These are phyloP conservation scores for Plicaturopsis crispa DNA, from an alignment of 768 basidiomycete species.

Conservation along the genomic window DNA sequence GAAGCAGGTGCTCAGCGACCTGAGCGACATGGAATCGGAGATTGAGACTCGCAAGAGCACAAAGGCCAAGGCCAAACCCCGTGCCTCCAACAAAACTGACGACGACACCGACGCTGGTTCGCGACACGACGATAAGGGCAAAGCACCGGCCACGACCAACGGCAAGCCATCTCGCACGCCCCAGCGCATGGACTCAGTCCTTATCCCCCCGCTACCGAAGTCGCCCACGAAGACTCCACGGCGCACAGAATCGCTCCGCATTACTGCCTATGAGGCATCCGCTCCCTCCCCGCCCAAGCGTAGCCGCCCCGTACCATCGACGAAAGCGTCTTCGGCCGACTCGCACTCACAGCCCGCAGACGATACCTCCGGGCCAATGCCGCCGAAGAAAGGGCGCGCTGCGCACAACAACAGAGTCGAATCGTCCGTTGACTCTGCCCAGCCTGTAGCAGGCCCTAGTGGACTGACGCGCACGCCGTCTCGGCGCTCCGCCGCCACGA, in stretches of 20 bases:
- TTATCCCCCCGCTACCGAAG: slow-evolving; percentile 19
- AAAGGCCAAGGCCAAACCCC: too few relatives aligned
- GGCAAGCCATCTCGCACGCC: slow-evolving; percentile 2
- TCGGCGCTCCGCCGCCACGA: slow-evolving; percentile 44
- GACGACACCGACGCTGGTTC: too few relatives aligned
- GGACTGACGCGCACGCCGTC: not conserved
- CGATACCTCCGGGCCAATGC: too few relatives aligned
- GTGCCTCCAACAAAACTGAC: too few relatives aligned
- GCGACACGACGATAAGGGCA: not conserved
- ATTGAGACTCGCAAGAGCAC: too few relatives aligned
- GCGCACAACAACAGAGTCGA: too few relatives aligned
- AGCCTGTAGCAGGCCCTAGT: not conserved
- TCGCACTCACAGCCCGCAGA: not conserved
- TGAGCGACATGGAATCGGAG: too few relatives aligned
- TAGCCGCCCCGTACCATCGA: slow-evolving; percentile 1
- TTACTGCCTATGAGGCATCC: slow-evolving; percentile 17
- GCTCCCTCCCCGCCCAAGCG: slow-evolving; percentile 11
- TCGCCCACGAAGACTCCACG: too few relatives aligned
- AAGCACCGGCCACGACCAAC: slow-evolving; percentile 2
- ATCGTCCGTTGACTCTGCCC: too few relatives aligned
- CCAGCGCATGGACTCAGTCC: slow-evolving; percentile 19
- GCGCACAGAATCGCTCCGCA: slow-evolving; percentile 14
- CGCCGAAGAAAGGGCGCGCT: too few relatives aligned
- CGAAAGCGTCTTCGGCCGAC: slow-evolving; percentile 1
- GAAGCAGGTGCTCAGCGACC: too few relatives aligned